Evolutionary conservation across 148 eudicot genomes (phyloP).

Genomic region (Vaccinium vitisidaea): DNA sequence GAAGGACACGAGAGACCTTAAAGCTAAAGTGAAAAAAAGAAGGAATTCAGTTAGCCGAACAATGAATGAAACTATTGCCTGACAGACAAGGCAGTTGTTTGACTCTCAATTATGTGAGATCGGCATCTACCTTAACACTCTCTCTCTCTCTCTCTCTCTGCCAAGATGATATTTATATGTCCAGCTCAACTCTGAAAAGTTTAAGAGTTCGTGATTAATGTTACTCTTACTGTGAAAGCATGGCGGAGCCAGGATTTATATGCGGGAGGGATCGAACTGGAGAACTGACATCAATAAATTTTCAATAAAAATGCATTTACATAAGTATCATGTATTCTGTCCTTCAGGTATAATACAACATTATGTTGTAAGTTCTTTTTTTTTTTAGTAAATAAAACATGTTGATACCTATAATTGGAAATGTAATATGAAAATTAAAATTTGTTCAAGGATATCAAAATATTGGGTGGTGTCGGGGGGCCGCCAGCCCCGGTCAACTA

Average conservation of each 20-base stretch:
- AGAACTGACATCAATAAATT: background rate
- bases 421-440: too few species aligned
- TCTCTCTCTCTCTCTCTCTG: too few species aligned
- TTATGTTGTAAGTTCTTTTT: too few species aligned
- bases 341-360: too few species aligned
- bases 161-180: too few species aligned
- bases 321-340: too few species aligned
- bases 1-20: background rate
- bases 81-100: background rate
- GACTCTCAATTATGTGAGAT: background rate
- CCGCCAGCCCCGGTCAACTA: too few species aligned
- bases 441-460: too few species aligned
- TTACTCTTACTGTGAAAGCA: background rate
- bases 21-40: constrained; percentile 1
- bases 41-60: background rate
- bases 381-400: too few species aligned
- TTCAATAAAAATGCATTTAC: background rate
- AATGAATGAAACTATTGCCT: constrained; percentile 1
- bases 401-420: background rate
- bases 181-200: too few species aligned
- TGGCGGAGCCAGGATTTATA: background rate
- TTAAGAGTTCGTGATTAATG: background rate
- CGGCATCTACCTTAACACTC: too few species aligned
- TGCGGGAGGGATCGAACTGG: background rate
- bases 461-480: too few species aligned